Evolutionary conservation across 2,329 filamentous ascomycete species (phyloP), one percentile per base, ranked within the genome.

Genomic region (Fusarium papillatum): DNA sequence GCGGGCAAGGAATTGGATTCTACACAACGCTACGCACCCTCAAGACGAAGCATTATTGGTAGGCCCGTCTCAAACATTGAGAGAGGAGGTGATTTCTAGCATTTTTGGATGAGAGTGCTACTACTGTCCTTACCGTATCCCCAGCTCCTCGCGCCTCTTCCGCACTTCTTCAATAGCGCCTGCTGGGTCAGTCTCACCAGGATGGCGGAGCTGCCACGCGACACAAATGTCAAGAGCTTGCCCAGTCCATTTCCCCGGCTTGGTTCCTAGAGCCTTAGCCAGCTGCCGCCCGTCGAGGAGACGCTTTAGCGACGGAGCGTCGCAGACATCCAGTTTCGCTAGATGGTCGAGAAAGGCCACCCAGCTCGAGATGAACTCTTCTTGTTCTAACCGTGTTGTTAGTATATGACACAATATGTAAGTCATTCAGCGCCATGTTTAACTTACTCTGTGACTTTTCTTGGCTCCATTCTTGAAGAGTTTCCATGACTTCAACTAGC

Each of bases 201-300:
- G 95, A 80, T 98, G 92, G 43, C 95, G 90, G 64, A 98, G 89
- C 84, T 98, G 97, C 95, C 96, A 98, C 72, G 92, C 92, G 83
- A 97, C 90, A 72, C 95, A 94, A 6, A 95, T 87, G 38, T 97
- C 93, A 59, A 98, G 85, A 5, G 95, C 95, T 57, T 89, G 88
- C 66, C 91, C 91, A 89, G 97, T 94, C 96, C 96, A 98, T n/a
- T 88, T 92, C 1, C 95, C 95, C 0, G 94, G 93, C 74, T 91
- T 92, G n/a, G 89, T 85, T 0, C 89, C 91, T 5, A 98, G 87
- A 6, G 90, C 91, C 73, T 92, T 89, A 22, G 92, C 90, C 24
- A 98, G 89, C 64, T 93, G 87, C 46, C 90, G 93, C 19, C 97
- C 96, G 80, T 97, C 94, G 39, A 98, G 87, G 29, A 95, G 85